Conservation (phyloP, 306 rosid species). For the Vigna hirtella region DNA sequence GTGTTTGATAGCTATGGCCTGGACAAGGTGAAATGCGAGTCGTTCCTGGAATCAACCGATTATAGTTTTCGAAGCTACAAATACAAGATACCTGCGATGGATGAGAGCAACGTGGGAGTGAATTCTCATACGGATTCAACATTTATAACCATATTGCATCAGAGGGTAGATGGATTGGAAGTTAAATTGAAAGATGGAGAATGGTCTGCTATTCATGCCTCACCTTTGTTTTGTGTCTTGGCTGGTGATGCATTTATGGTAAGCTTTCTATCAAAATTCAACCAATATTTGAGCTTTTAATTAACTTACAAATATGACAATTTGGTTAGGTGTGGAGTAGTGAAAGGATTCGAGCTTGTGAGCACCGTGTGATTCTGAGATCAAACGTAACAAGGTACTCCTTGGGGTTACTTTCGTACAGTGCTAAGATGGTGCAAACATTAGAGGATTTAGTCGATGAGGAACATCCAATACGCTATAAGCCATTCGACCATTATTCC, state of each 20-base stretch:
- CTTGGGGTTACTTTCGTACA: slow-evolving; percentile 38
- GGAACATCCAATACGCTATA: slow-evolving; percentile 12
- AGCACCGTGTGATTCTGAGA: slow-evolving; percentile 29
- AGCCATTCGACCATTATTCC: slow-evolving; percentile 17
- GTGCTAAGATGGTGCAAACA: slow-evolving; percentile 9
- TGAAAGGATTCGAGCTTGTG: slow-evolving; percentile 2
- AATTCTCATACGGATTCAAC: slow-evolving; percentile 47
- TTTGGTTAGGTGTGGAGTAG: neutral
- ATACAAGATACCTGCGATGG: slow-evolving; percentile 20
- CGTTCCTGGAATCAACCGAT: slow-evolving; percentile 22
- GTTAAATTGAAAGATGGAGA: slow-evolving; percentile 34
- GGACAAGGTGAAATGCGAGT: slow-evolving; percentile 34
- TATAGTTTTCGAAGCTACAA: slow-evolving; percentile 40
- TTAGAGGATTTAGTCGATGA: slow-evolving; percentile 30
- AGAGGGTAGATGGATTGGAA: slow-evolving; percentile 35
- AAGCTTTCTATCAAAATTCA: neutral
- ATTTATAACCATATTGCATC: slow-evolving; percentile 43
- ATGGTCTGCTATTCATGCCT: slow-evolving; percentile 35
- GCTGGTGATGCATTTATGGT: slow-evolving; percentile 48
- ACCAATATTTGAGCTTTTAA: no score
- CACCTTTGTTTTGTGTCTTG: slow-evolving; percentile 40
- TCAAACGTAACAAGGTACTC: slow-evolving; percentile 34
- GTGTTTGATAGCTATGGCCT: slow-evolving; percentile 46
- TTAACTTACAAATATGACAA: no score
- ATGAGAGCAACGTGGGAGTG: slow-evolving; percentile 37